Percentiles rank a stretch among this genome's conserved stretches.
Conservation (phyloP, 2,329 filamentous ascomycete species). For the Teratosphaeria epicoccoides region DNA sequence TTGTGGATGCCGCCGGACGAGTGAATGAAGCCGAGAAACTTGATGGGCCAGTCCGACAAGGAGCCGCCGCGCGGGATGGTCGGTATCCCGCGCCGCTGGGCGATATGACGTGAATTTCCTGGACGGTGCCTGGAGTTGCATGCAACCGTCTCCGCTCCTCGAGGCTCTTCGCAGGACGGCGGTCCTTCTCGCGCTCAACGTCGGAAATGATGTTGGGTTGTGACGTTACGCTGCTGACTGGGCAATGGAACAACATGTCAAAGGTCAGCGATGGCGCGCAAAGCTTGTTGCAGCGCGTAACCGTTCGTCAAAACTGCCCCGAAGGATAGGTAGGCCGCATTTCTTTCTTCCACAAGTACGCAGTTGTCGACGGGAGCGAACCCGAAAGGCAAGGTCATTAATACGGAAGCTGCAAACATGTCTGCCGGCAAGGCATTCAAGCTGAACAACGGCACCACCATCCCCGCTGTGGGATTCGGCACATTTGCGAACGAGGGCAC, state of each 20-base stretch:
- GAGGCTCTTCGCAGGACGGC: neutral
- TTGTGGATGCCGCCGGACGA: neutral
- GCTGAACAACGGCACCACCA: constrained; percentile 48
- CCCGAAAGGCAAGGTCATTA: neutral
- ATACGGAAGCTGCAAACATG: constrained; percentile 33
- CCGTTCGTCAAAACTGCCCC: neutral
- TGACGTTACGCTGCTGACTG: neutral
- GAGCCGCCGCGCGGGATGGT: constrained; percentile 1
- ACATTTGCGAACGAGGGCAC: constrained; percentile 57
- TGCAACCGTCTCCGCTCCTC: neutral
- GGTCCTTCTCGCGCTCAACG: constrained; percentile 5
- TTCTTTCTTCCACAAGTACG: neutral
- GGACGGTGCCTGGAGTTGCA: neutral
- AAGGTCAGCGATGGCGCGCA: constrained; percentile 2
- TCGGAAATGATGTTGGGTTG: constrained; percentile 4
- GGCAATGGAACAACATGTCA: neutral
- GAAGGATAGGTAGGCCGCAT: neutral
- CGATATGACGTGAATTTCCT: neutral
- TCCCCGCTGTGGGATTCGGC: constrained; percentile 54
- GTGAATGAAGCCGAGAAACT: neutral
- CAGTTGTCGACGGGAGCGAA: neutral
- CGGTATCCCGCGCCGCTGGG: neutral
- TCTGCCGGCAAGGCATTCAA: constrained; percentile 45
- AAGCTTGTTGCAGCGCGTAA: constrained; percentile 1
- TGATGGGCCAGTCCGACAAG: neutral